A percentile compares a stretch with the other conserved stretches of the same genome.
phyloP scores from a whole-genome alignment of 441 rosid genomes.

The Corymbia citriodora region DNA sequence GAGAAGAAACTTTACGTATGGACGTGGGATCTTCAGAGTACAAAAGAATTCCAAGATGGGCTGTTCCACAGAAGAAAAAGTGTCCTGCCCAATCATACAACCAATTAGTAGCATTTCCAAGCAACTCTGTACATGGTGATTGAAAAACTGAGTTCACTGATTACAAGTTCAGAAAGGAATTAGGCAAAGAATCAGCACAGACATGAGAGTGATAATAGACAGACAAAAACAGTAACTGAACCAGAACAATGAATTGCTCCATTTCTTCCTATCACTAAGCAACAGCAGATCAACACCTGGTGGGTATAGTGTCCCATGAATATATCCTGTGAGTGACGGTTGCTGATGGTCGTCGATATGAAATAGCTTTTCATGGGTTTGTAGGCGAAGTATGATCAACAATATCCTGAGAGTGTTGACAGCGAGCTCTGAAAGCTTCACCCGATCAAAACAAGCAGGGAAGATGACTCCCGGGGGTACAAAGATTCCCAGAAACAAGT shows the following conservation, averaged over 20 bases:
- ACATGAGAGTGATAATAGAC: background rate
- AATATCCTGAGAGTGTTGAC: no score
- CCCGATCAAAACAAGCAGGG: no score
- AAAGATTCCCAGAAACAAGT: no score
- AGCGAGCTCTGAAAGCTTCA: no score
- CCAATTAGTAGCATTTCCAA: background rate
- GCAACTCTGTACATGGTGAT: background rate
- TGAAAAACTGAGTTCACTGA: background rate
- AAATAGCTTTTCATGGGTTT: background rate
- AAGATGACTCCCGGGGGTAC: no score
- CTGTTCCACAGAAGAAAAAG: conserved; percentile 49
- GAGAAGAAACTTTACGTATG: conserved; percentile 8
- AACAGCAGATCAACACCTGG: background rate
- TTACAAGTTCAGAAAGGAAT: background rate
- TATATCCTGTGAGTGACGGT: no score
- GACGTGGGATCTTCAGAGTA: conserved; percentile 13
- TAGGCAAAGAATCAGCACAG: background rate
- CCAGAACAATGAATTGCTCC: background rate
- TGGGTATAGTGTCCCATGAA: background rate
- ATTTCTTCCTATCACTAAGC: background rate
- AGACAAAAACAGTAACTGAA: background rate
- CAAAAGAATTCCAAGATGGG: background rate
- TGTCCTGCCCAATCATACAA: conserved; percentile 30
- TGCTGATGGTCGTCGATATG: no score
- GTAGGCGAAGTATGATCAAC: background rate